phyloP scores from a whole-genome alignment of 2,329 filamentous ascomycete genomes.

The Calonectria honghensis region DNA sequence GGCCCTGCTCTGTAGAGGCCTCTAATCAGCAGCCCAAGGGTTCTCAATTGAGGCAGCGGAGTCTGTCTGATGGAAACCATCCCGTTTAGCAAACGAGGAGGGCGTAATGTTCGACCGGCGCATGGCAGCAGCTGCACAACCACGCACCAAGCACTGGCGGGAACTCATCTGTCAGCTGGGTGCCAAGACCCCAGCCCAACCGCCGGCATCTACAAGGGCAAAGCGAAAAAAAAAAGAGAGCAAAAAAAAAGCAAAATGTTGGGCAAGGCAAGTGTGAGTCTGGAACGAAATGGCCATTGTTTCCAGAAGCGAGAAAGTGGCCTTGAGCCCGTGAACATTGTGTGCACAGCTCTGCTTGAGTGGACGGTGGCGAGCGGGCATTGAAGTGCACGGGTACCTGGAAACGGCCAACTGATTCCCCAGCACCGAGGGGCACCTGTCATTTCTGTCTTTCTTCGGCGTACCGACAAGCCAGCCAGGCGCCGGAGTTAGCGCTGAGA shows the following conservation, averaged over 20 bases:
- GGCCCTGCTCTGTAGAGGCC: neutral
- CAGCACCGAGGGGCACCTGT: slow-evolving; percentile 3
- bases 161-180: slow-evolving; percentile 44
- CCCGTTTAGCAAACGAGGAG: slow-evolving; percentile 2
- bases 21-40: neutral
- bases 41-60: slow-evolving; percentile 11
- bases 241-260: slow-evolving; percentile 40
- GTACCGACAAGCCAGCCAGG: slow-evolving; percentile 10
- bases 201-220: slow-evolving; percentile 29
- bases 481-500: slow-evolving; percentile 19
- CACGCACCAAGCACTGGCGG: slow-evolving; percentile 36
- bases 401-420: slow-evolving; percentile 38
- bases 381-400: slow-evolving; percentile 37
- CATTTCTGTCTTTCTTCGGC: slow-evolving; percentile 19
- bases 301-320: slow-evolving; percentile 39
- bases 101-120: slow-evolving; percentile 32
- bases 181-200: slow-evolving; percentile 40
- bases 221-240: slow-evolving; percentile 26
- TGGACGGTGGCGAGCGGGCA: slow-evolving; percentile 50
- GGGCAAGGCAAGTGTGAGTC: slow-evolving; percentile 22
- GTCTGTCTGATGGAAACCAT: slow-evolving; percentile 15
- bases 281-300: slow-evolving; percentile 42
- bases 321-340: slow-evolving; percentile 22
- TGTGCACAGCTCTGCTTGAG: slow-evolving; percentile 37
- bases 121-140: slow-evolving; percentile 22